Conservation (phyloP, 2,329 filamentous ascomycete species). For the Incumbomyces lentus region DNA sequence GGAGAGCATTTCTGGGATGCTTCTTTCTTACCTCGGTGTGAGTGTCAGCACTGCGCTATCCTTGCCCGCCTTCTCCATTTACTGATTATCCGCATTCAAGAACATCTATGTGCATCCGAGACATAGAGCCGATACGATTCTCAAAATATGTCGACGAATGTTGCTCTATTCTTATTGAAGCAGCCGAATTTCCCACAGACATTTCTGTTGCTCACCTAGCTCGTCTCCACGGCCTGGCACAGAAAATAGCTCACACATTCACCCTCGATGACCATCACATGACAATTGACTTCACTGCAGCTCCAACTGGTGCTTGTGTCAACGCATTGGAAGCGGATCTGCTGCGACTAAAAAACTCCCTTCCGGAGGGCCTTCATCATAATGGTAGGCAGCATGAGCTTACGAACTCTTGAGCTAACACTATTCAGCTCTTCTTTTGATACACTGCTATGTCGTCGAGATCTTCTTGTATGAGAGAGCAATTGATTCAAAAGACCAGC, state of each 20-base stretch:
- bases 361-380: slow-evolving; percentile 1
- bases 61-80: neutral
- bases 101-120: slow-evolving; percentile 28
- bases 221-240: slow-evolving; percentile 41
- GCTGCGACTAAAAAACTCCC: slow-evolving; percentile 18
- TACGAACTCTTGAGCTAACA: slow-evolving; percentile 2
- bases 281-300: slow-evolving; percentile 7
- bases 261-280: slow-evolving; percentile 17
- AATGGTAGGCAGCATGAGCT: neutral
- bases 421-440: slow-evolving; percentile 17
- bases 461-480: slow-evolving; percentile 22
- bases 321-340: slow-evolving; percentile 38
- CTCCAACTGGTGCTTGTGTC: slow-evolving; percentile 23
- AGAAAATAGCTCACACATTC: slow-evolving; percentile 35
- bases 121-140: slow-evolving; percentile 41
- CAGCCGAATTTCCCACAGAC: slow-evolving; percentile 40
- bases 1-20: slow-evolving; percentile 34
- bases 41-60: slow-evolving; percentile 9
- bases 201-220: slow-evolving; percentile 38
- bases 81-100: slow-evolving; percentile 2
- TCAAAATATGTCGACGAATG: slow-evolving; percentile 45
- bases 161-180: slow-evolving; percentile 35
- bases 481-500: slow-evolving; percentile 29
- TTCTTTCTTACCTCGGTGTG: slow-evolving; percentile 36
- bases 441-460: slow-evolving; percentile 23